Conservation (phyloP, 257 asterid genomes). For the Leptodermis oblonga region DNA sequence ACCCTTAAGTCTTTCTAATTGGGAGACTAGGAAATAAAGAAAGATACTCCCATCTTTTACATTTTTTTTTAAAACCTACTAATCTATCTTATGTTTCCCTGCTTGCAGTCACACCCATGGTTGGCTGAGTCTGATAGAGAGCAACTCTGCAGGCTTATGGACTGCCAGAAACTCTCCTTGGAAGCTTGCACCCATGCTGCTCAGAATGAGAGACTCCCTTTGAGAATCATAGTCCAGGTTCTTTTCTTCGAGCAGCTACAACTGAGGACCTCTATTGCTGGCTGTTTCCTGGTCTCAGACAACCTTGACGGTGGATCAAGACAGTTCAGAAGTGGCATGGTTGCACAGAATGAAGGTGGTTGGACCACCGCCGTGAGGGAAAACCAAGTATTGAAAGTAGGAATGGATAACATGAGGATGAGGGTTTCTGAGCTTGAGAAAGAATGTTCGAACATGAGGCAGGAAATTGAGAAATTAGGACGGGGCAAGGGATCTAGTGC, state of each 20-base stretch:
- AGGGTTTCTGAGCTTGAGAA: slow-evolving; percentile 91
- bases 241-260: slow-evolving; percentile 98
- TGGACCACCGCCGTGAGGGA: slow-evolving; percentile 82
- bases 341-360: slow-evolving; percentile 60
- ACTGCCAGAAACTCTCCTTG: slow-evolving; percentile 95
- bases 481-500: slow-evolving; percentile 51
- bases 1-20: background rate
- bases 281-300: slow-evolving; percentile 90
- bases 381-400: slow-evolving; percentile 93
- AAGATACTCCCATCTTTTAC: background rate
- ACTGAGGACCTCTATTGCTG: slow-evolving; percentile 84
- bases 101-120: slow-evolving; percentile 94
- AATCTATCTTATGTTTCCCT: slow-evolving; percentile 5
- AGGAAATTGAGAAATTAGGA: slow-evolving; percentile 81
- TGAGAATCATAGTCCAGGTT: slow-evolving; percentile 83
- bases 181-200: slow-evolving; percentile 99
- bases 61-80: background rate
- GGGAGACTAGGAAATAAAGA: background rate
- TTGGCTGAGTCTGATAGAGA: slow-evolving; percentile 79
- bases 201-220: slow-evolving; percentile 84
- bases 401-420: slow-evolving; percentile 93
- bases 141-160: slow-evolving; percentile 87
- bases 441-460: slow-evolving; percentile 85
- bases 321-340: slow-evolving; percentile 73
- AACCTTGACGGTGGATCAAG: slow-evolving; percentile 90